Percentiles rank a stretch among this genome's conserved stretches.
Evolutionary conservation across 1,284 basidiomycete genomes (phyloP).

Genomic region (Filobasidium uniguttulatum): DNA sequence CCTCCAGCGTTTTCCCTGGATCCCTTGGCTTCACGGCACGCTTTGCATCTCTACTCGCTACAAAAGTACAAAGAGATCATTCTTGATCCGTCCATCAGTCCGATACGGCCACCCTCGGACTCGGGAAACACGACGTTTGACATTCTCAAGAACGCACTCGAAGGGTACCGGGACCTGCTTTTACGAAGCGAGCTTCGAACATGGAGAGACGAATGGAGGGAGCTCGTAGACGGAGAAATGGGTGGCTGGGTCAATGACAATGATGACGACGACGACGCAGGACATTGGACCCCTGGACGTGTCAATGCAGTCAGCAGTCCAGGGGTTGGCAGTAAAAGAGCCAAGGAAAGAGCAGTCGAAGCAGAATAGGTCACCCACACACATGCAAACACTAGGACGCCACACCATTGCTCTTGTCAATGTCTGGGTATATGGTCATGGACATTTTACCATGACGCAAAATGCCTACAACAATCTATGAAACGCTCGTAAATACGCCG

Average conservation of each 20-base stretch:
- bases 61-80: background rate
- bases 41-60: background rate
- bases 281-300: too few relatives aligned
- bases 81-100: background rate
- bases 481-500: too few relatives aligned
- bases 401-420: too few relatives aligned
- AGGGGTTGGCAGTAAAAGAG: too few relatives aligned
- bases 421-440: too few relatives aligned
- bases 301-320: too few relatives aligned
- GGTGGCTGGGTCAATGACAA: background rate
- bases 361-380: too few relatives aligned
- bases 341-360: too few relatives aligned
- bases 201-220: conserved; percentile 10
- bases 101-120: background rate
- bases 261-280: background rate
- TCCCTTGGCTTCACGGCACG: background rate
- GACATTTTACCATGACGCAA: too few relatives aligned
- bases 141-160: conserved; percentile 9
- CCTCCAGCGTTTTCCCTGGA: background rate
- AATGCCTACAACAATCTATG: too few relatives aligned
- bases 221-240: conserved; percentile 3
- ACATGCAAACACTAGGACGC: too few relatives aligned
- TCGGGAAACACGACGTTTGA: conserved; percentile 5
- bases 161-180: conserved; percentile 7
- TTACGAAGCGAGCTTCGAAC: conserved; percentile 1